These are phyloP conservation scores for Thielaviopsis populi DNA, from an alignment of 2,329 filamentous ascomycete species.

Conservation along the genomic window DNA sequence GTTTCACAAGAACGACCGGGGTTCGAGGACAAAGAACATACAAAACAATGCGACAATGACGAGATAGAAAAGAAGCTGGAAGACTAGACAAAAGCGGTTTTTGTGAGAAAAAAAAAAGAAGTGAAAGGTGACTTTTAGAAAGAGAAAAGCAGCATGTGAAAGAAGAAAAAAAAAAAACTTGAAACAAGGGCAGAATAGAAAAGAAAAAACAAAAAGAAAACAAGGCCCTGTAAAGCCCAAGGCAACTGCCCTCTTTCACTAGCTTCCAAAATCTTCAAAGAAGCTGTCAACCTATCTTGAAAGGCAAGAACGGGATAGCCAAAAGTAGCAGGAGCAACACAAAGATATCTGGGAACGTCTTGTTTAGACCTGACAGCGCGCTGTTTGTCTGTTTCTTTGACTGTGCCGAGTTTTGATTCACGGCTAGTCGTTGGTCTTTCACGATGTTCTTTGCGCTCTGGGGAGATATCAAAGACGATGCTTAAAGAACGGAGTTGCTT, in stretches of 20 bases:
- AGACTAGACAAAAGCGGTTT: too few species aligned
- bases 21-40: too few species aligned
- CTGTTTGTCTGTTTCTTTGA: neutral
- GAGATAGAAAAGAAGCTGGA: too few species aligned
- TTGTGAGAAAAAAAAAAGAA: too few species aligned
- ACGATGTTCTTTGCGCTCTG: too few species aligned
- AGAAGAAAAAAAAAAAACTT: neutral
- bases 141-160: neutral
- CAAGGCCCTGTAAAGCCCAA: neutral
- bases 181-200: neutral
- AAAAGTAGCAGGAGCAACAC: neutral
- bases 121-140: neutral
- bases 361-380: neutral
- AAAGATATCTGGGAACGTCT: neutral
- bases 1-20: too few species aligned
- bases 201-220: neutral
- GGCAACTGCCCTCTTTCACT: neutral
- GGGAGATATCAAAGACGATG: too few species aligned
- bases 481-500: too few species aligned
- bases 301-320: neutral
- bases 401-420: neutral
- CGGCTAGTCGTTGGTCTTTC: too few species aligned
- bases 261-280: neutral
- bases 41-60: too few species aligned
- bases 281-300: neutral